Conservation (phyloP, 2,329 filamentous ascomycete species). For the Botrytis pseudocinerea region DNA sequence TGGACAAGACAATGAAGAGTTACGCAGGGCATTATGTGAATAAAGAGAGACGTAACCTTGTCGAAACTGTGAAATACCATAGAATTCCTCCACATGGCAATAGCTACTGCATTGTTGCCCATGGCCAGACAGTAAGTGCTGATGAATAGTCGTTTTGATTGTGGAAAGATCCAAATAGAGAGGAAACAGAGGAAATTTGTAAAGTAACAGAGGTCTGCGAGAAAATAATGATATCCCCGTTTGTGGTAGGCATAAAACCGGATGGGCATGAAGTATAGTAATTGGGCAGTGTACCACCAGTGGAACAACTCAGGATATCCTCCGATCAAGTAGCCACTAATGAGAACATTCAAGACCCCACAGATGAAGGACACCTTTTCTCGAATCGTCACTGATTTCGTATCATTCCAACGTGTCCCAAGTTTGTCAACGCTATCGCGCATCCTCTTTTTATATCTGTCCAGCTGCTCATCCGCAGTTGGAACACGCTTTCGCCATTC, state of each 20-base stretch:
- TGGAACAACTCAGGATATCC: constrained; percentile 84
- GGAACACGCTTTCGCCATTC: constrained; percentile 88
- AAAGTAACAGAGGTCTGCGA: constrained; percentile 97
- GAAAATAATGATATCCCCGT: constrained; percentile 93
- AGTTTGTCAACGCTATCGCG: constrained; percentile 84
- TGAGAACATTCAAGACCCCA: constrained; percentile 94
- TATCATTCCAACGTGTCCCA: constrained; percentile 83
- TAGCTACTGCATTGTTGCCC: constrained; percentile 95
- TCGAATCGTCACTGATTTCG: constrained; percentile 79
- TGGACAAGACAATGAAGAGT: constrained; percentile 92
- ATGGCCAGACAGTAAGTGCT: constrained; percentile 89
- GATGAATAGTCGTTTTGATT: constrained; percentile 88
- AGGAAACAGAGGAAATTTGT: constrained; percentile 84
- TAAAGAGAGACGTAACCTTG: constrained; percentile 96
- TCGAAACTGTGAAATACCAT: constrained; percentile 98
- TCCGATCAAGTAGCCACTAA: constrained; percentile 91
- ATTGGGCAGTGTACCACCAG: constrained; percentile 84
- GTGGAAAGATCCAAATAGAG: constrained; percentile 86
- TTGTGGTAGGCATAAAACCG: constrained; percentile 88
- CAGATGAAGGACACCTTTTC: constrained; percentile 97
- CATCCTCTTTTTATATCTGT: constrained; percentile 88
- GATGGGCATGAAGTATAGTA: constrained; percentile 96
- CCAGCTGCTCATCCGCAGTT: constrained; percentile 86
- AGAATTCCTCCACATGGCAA: constrained; percentile 99
- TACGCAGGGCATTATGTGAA: constrained; percentile 98